Base-by-base conservation (phyloP, 75 land plant genomes). In the Cupressus sempervirens region DNA sequence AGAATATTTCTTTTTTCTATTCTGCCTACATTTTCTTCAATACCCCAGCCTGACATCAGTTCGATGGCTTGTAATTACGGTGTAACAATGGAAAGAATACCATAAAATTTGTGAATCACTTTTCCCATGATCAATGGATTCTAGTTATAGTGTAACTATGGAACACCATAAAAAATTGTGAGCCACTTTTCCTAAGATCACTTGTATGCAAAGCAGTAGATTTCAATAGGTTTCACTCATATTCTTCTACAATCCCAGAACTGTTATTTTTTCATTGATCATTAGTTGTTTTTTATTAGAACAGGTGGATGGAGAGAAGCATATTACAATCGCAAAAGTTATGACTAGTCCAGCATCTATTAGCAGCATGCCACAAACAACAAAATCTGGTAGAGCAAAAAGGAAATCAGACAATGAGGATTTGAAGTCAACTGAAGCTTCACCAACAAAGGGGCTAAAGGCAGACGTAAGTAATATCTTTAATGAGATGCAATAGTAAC, bases 391-490 rank as follows among this genome's bases (percentile, higher is more conserved):
- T 43, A 94, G 93, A 83, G 90, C 89, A 13, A 95, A 97, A 82
- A 91, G 97, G 67, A 97, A 97, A 86, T 80, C 86, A 7, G 92
- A 90, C 84, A 86, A 89, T 87, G 99, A 91, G 65, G 97, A 93
- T 85, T 80, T 87, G 35, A 95, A 95, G 83, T 8, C 91, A 43
- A 74, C 85, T 76, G 86, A 80, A 52, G 84, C 85, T 81, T 85
- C 88, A 52, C 80, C 90, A 83, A 35, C 88, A 35, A 95, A 97
- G 89, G 95, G 95, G 88, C 88, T 82, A 32, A 95, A 95, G 84
- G 80, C 87, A 45, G 96, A 93, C 41, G 90, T 84, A 85, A 65
- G 68, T 65, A 26, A 26, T 65, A 0, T 26, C 12, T 50, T 50
- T 50, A 3, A 50, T 50, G 53, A 56, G 75, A 32, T 34, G 4